phyloP scores from a whole-genome alignment of 2,329 filamentous ascomycete species.

The Nakataea oryzae region DNA sequence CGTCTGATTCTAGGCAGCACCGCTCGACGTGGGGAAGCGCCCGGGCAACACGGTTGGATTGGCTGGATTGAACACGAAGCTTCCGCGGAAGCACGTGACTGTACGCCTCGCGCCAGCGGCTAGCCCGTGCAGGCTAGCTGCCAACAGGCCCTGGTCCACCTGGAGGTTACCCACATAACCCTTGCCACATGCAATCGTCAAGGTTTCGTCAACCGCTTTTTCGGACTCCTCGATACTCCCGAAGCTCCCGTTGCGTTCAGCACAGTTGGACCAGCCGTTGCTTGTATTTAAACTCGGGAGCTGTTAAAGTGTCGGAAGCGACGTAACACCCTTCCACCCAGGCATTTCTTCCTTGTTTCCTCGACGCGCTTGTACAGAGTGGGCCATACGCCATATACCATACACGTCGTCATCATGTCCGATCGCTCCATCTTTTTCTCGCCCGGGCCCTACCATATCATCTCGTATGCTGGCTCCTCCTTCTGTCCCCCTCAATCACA shows the following conservation, averaged over 20 bases:
- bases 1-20: neutral
- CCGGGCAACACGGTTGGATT: neutral
- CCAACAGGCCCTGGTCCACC: neutral
- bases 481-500: constrained; percentile 5
- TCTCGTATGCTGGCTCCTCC: constrained; percentile 41
- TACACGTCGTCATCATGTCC: constrained; percentile 26
- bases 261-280: neutral
- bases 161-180: too few species aligned
- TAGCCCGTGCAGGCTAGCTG: neutral
- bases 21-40: neutral
- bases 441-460: constrained; percentile 64
- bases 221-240: neutral
- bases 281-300: neutral
- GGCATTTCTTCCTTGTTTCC: too few species aligned
- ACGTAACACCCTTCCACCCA: neutral
- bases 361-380: neutral
- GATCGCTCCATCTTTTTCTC: constrained; percentile 43
- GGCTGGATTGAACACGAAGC: neutral
- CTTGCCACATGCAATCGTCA: neutral
- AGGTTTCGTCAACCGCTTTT: neutral
- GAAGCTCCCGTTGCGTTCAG: neutral
- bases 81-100: neutral
- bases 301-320: neutral
- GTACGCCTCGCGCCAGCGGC: too few species aligned
- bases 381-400: neutral